Evolutionary conservation across 2,329 filamentous ascomycete species (phyloP).

Genomic region (Fusarium euwallaceae): DNA sequence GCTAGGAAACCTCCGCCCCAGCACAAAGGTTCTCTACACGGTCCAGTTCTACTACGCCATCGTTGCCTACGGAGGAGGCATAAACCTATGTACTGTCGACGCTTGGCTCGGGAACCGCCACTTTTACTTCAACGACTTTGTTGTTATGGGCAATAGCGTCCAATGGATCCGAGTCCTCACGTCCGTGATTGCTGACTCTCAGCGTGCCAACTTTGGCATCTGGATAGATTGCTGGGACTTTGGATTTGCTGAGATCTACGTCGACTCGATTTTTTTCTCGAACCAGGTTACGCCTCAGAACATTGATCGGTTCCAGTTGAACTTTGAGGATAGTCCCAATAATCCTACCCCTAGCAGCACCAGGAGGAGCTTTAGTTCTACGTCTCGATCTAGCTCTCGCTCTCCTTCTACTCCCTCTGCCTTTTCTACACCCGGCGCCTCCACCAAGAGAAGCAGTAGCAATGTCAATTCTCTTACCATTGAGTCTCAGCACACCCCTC

Average conservation of each 20-base stretch:
- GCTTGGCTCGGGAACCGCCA: background rate
- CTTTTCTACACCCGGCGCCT: background rate
- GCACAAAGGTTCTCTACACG: conserved; percentile 4
- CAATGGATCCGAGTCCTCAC: conserved; percentile 17
- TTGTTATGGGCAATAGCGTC: background rate
- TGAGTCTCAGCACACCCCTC: background rate
- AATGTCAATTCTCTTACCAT: background rate
- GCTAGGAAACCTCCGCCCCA: background rate
- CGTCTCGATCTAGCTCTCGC: background rate
- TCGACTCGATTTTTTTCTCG: conserved; percentile 26
- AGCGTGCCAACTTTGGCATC: conserved; percentile 15
- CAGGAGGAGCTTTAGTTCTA: background rate
- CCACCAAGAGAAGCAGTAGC: background rate
- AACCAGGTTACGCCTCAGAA: conserved; percentile 23
- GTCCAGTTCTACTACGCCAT: conserved; percentile 22
- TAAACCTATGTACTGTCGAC: background rate
- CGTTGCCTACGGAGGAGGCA: background rate
- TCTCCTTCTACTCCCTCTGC: background rate
- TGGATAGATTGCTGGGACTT: conserved; percentile 1
- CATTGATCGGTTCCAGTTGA: conserved; percentile 13
- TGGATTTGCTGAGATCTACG: background rate
- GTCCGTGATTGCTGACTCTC: background rate
- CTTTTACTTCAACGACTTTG: conserved; percentile 15
- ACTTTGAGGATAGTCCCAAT: conserved; percentile 2
- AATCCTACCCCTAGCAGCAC: background rate